Conservation (phyloP, 202 grass and related monocot species). For the Saccharum hybrid region DNA sequence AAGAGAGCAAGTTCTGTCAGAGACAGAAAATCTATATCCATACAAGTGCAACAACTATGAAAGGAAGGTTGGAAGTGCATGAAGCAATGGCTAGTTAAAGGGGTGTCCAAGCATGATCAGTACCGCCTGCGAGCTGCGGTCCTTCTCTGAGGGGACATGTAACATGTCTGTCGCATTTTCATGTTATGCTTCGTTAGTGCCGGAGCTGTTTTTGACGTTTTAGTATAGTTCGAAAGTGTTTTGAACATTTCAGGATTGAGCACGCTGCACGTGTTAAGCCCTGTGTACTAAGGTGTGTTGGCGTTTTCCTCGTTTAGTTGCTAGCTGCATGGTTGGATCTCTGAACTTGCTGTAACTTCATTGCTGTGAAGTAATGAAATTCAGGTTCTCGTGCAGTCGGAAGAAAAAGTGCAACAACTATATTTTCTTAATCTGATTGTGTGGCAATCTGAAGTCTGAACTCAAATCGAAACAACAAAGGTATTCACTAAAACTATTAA, state of each 20-base stretch:
- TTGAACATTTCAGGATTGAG: neutral
- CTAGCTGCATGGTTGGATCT: neutral
- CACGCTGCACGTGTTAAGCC: neutral
- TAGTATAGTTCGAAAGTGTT: neutral
- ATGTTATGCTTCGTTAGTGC: neutral
- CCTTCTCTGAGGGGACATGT: neutral
- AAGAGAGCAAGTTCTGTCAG: constrained; percentile 15
- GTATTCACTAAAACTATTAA: constrained; percentile 30
- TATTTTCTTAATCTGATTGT: constrained; percentile 22
- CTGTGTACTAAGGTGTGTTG: neutral
- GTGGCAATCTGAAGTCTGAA: neutral
- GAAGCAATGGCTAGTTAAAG: neutral
- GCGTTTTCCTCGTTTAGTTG: neutral
- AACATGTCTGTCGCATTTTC: neutral
- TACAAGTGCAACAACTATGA: constrained; percentile 17
- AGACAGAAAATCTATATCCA: neutral
- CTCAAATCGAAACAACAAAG: constrained; percentile 28
- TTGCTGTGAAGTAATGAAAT: neutral
- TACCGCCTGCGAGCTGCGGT: neutral
- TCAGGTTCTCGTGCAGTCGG: neutral
- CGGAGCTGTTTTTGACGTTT: neutral
- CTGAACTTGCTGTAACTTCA: neutral
- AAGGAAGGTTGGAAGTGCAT: neutral
- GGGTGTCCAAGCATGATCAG: neutral
- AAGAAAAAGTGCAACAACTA: constrained; percentile 1